Percentiles rank a stretch among this genome's conserved stretches.
These are phyloP conservation scores for Pulveroboletus sp. DNA, from an alignment of 768 basidiomycete genomes.

Conservation along the genomic window DNA sequence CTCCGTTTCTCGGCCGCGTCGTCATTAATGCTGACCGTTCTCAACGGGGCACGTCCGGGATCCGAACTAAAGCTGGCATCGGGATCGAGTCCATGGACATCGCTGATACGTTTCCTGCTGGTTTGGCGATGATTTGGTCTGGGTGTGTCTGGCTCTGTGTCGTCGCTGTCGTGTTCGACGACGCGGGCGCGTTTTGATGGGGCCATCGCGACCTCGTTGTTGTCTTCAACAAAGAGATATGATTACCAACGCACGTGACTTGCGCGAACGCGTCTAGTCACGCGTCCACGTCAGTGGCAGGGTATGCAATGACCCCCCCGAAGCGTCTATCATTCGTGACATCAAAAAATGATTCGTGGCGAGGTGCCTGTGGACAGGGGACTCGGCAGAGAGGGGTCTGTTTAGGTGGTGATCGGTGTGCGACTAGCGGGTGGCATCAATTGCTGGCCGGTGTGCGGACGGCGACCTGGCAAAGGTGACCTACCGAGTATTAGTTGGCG, in stretches of 20 bases:
- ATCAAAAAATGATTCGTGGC: no score
- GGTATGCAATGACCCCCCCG: no score
- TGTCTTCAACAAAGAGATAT: conserved; percentile 30
- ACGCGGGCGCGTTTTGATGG: conserved; percentile 22
- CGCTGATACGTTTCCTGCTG: conserved; percentile 43
- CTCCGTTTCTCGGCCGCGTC: conserved; percentile 84
- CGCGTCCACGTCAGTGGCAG: conserved; percentile 12
- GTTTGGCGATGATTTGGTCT: conserved; percentile 21
- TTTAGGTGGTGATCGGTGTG: no score
- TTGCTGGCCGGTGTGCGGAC: no score
- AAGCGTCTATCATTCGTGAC: no score
- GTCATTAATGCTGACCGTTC: conserved; percentile 59
- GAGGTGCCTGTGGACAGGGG: no score
- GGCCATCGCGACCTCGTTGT: conserved; percentile 19
- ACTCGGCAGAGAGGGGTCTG: no score
- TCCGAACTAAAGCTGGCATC: conserved; percentile 35
- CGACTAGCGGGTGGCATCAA: no score
- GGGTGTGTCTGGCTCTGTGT: conserved; percentile 33
- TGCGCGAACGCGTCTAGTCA: conserved; percentile 28
- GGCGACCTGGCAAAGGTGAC: no score
- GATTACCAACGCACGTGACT: conserved; percentile 26
- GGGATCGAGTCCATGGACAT: conserved; percentile 40
- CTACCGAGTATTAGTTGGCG: no score
- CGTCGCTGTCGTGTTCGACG: conserved; percentile 25
- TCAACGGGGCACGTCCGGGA: conserved; percentile 38